Conservation (phyloP, 208 protist genomes). For the Angomonas ambiguus region DNA sequence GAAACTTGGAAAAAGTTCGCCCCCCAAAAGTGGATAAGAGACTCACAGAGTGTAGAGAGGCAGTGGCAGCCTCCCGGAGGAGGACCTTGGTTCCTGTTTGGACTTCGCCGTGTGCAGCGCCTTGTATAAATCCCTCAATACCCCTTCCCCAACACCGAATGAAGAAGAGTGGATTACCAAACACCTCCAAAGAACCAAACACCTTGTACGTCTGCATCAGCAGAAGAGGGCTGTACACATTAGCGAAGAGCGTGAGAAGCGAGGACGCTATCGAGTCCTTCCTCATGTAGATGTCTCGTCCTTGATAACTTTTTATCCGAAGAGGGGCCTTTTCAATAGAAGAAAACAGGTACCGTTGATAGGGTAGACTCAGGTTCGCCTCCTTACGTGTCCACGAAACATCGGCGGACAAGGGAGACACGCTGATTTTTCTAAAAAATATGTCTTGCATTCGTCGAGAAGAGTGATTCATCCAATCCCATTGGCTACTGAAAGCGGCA, state of each 20-base stretch:
- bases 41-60: slow-evolving; percentile 67
- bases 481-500: no score
- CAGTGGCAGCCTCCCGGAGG: slow-evolving; percentile 45
- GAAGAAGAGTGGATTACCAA: slow-evolving; percentile 70
- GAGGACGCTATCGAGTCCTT: slow-evolving; percentile 19
- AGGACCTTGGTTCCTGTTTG: slow-evolving; percentile 46
- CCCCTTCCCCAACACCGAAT: slow-evolving; percentile 51
- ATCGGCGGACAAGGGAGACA: slow-evolving; percentile 30
- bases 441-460: neutral
- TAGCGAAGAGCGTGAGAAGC: slow-evolving; percentile 34
- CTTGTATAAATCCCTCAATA: slow-evolving; percentile 43
- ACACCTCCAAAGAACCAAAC: slow-evolving; percentile 60
- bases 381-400: slow-evolving; percentile 44
- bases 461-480: neutral
- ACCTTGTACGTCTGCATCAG: slow-evolving; percentile 74
- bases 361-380: slow-evolving; percentile 35
- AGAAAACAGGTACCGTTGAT: slow-evolving; percentile 32
- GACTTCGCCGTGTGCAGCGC: slow-evolving; percentile 25
- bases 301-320: slow-evolving; percentile 22
- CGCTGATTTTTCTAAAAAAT: slow-evolving; percentile 24
- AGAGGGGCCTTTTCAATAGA: slow-evolving; percentile 41
- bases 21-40: slow-evolving; percentile 52
- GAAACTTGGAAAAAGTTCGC: slow-evolving; percentile 28
- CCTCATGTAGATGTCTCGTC: slow-evolving; percentile 33
- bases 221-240: slow-evolving; percentile 53